Conservation (phyloP, 108 stramenopile genomes). For the Parietichytrium sp. region DNA sequence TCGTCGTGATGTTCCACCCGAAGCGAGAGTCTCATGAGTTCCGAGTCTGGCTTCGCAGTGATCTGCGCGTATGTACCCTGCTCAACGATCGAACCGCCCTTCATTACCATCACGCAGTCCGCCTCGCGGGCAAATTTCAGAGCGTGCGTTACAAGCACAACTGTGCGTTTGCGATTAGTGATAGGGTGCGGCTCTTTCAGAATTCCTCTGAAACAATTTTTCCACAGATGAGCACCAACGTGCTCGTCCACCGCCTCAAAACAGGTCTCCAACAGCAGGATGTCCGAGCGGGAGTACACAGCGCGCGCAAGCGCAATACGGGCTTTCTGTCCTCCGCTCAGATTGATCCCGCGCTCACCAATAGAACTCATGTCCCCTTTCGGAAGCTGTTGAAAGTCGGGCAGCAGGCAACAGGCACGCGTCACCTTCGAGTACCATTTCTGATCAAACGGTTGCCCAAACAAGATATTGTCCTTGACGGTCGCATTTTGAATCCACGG, state of each 20-base stretch:
- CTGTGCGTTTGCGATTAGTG: constrained; percentile 55
- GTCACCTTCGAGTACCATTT: constrained; percentile 73
- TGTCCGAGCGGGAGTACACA: constrained; percentile 79
- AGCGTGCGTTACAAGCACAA: constrained; percentile 87
- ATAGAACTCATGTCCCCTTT: constrained; percentile 87
- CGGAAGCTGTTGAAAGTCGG: constrained; percentile 75
- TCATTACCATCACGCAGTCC: constrained; percentile 70
- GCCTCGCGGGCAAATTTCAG: constrained; percentile 75
- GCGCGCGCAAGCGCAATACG: constrained; percentile 86
- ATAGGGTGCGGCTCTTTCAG: constrained; percentile 54
- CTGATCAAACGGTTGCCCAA: constrained; percentile 74
- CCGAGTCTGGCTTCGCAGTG: no score
- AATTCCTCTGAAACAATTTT: constrained; percentile 77
- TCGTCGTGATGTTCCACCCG: no score
- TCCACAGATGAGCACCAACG: constrained; percentile 83
- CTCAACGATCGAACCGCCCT: constrained; percentile 74
- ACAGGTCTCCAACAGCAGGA: constrained; percentile 85
- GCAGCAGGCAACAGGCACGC: constrained; percentile 70
- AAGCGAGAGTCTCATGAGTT: no score
- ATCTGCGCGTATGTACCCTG: constrained; percentile 73
- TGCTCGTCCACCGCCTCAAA: constrained; percentile 88
- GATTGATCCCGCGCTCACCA: constrained; percentile 87
- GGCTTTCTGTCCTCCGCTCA: constrained; percentile 87
- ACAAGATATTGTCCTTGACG: constrained; percentile 81
- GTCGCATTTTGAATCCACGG: constrained; percentile 92